Percentiles rank a stretch among this genome's conserved stretches.
Conservation (phyloP, 495 filamentous ascomycete genomes). For the Parachaetomium inaequale region DNA sequence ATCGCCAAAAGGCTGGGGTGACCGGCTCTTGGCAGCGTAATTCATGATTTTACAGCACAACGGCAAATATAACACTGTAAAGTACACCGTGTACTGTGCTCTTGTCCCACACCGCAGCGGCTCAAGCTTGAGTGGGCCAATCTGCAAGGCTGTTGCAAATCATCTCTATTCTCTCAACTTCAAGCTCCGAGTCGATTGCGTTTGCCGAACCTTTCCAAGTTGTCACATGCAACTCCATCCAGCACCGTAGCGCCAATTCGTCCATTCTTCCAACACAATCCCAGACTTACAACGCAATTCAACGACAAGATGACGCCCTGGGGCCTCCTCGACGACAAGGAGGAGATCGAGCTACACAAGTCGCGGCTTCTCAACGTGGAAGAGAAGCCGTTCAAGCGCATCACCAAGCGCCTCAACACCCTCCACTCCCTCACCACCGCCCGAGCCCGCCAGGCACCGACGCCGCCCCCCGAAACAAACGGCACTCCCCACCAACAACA, state of each 20-base stretch:
- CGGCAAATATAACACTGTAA: too few relatives aligned
- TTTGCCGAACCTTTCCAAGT: too few relatives aligned
- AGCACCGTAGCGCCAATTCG: background rate
- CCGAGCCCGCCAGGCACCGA: conserved; percentile 56
- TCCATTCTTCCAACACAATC: background rate
- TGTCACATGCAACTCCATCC: background rate
- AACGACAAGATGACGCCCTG: conserved; percentile 29
- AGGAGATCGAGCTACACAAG: conserved; percentile 84
- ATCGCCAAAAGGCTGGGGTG: too few relatives aligned
- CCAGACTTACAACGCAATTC: background rate
- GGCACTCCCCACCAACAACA: conserved; percentile 27
- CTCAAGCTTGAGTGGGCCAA: background rate
- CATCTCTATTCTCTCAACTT: background rate
- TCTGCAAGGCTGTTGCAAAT: background rate
- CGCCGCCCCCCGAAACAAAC: conserved; percentile 65
- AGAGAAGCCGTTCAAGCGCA: conserved; percentile 86
- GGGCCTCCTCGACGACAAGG: conserved; percentile 48
- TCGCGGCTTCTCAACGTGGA: conserved; percentile 86
- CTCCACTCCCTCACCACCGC: conserved; percentile 57
- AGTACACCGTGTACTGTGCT: background rate
- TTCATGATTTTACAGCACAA: too few relatives aligned
- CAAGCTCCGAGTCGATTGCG: background rate
- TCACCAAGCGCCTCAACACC: conserved; percentile 72
- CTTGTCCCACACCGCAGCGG: background rate
- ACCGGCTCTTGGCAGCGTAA: too few relatives aligned